Conservation (phyloP, 2,329 filamentous ascomycete genomes). For the Grosmannia clavigera region DNA sequence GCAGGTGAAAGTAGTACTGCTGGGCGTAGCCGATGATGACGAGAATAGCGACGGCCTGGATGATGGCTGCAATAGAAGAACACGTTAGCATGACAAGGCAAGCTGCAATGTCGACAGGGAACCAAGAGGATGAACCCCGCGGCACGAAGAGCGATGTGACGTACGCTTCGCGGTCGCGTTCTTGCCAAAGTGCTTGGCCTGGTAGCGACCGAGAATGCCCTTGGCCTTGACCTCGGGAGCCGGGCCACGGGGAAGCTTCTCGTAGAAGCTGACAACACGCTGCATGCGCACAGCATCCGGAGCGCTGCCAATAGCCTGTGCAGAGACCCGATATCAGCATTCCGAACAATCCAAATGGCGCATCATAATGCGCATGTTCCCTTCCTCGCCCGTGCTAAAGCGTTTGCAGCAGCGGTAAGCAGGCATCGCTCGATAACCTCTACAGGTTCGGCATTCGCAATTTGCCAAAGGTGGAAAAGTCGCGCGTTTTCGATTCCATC, state of each 20-base stretch:
- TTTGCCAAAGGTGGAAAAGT: not conserved
- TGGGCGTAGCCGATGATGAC: slow-evolving; percentile 82
- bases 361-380: not conserved
- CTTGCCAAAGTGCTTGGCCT: slow-evolving; percentile 83
- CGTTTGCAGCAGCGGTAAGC: not conserved
- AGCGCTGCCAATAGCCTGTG: slow-evolving; percentile 81
- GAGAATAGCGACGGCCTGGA: slow-evolving; percentile 72
- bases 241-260: slow-evolving; percentile 87
- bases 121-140: not conserved
- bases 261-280: slow-evolving; percentile 96
- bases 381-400: not conserved
- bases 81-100: slow-evolving; percentile 1
- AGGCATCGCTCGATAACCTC: not conserved
- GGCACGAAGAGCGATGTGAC: slow-evolving; percentile 24
- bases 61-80: slow-evolving; percentile 50
- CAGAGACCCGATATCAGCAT: slow-evolving; percentile 4
- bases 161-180: slow-evolving; percentile 80
- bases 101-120: not conserved
- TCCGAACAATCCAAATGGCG: not conserved
- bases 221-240: slow-evolving; percentile 73
- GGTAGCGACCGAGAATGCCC: slow-evolving; percentile 80
- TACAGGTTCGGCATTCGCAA: not conserved
- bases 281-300: slow-evolving; percentile 97
- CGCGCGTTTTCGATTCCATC: slow-evolving; percentile 5
- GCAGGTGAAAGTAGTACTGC: slow-evolving; percentile 99